These are phyloP conservation scores for Catharanthus roseus DNA, from an alignment of 257 asterid species.

Conservation along the genomic window DNA sequence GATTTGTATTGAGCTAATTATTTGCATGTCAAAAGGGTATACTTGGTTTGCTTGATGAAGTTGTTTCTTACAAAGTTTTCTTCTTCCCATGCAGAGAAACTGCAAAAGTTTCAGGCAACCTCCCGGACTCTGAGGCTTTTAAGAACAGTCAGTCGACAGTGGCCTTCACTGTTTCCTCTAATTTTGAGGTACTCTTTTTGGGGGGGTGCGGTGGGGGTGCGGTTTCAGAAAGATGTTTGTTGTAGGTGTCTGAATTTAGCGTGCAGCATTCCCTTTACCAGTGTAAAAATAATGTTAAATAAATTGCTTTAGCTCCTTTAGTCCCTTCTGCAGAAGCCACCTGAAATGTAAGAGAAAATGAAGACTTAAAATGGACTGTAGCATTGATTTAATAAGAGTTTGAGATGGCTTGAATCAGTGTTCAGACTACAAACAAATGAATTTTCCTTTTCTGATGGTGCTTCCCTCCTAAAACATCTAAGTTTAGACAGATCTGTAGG, in stretches of 20 bases:
- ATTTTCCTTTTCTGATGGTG: background rate
- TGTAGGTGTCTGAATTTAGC: background rate
- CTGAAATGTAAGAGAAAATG: background rate
- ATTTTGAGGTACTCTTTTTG: constrained; percentile 66
- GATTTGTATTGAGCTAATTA: background rate
- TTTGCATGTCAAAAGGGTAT: background rate
- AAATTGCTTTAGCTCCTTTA: background rate
- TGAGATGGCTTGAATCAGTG: background rate
- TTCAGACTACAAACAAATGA: background rate
- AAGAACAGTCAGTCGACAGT: constrained; percentile 46
- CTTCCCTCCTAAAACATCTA: background rate
- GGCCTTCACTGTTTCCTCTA: constrained; percentile 80
- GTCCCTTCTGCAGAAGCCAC: background rate
- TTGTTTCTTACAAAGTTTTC: constrained; percentile 4
- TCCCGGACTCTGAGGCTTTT: constrained; percentile 60
- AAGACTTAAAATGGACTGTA: background rate
- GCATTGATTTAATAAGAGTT: background rate
- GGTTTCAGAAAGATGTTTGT: background rate
- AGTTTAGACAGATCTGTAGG: background rate
- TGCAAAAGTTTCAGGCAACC: constrained; percentile 48
- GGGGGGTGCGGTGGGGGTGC: no score
- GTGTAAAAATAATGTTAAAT: background rate
- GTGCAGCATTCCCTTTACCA: background rate
- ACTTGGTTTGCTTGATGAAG: background rate
- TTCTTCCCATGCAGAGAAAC: constrained; percentile 56